Evolutionary conservation across 169 alveolate species (phyloP).

Genomic region (Plasmodium ovale): DNA sequence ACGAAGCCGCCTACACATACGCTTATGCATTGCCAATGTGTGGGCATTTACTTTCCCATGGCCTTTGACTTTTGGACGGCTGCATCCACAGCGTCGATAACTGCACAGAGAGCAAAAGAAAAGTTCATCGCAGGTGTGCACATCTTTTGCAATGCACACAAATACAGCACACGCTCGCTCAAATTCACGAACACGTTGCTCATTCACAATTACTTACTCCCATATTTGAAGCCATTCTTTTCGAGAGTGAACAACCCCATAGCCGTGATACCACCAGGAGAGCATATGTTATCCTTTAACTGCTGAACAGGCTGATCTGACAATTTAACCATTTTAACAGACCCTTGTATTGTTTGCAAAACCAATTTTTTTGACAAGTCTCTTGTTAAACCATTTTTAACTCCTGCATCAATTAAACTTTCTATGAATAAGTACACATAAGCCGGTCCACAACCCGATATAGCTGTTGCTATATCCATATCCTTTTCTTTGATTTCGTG

Average conservation of each 20-base stretch:
- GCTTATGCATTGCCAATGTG: too few species aligned
- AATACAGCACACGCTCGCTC: neutral
- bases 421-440: conserved; percentile 80
- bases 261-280: conserved; percentile 85
- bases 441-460: conserved; percentile 82
- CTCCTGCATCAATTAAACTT: conserved; percentile 83
- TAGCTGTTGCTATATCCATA: conserved; percentile 60
- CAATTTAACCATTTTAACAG: conserved; percentile 54
- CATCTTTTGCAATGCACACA: neutral
- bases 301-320: conserved; percentile 76
- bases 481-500: conserved; percentile 65
- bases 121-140: neutral
- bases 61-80: conserved; percentile 61
- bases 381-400: conserved; percentile 78
- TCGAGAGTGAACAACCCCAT: conserved; percentile 81
- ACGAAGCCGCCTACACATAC: too few species aligned
- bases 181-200: neutral
- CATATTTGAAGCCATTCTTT: conserved; percentile 76
- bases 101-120: conserved; percentile 8
- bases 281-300: conserved; percentile 79
- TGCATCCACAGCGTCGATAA: conserved; percentile 75
- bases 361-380: conserved; percentile 73
- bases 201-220: conserved; percentile 44
- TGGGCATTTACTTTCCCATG: too few species aligned
- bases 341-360: conserved; percentile 76